Evolutionary conservation across 371 early-diverging fungal species (phyloP), one percentile per base, ranked within the genome.

Genomic region (Zychaea mexicana): DNA sequence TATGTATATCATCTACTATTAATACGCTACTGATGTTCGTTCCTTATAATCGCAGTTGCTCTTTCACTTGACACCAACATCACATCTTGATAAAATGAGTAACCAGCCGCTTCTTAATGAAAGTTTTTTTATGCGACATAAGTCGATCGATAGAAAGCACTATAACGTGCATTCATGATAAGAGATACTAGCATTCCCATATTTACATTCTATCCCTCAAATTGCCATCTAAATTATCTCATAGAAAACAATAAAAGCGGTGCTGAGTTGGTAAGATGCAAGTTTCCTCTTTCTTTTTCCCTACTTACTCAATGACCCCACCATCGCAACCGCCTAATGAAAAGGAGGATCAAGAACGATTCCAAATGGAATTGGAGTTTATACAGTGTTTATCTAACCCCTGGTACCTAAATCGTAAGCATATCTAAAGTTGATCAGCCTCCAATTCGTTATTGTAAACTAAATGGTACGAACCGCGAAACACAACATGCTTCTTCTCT

Each of bases 341-440:
- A 57, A 59, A 57, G 22, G 60, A 60, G 19, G 60, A 60, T n/a
- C 46, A 49, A 45, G 49, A 60, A 52, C 9, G 60, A 46, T 96
- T 95, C 68, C 88, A 91, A 67, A 86, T 94, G 19, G 98, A 97
- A 77, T 86, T 97, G 24, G 97, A 97, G 79, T 97, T 97, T 81
- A 85, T 97, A 15, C 96, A 95, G 74, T 94, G 94, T 61, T 78
- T 97, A 17, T 85, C 96, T n/a, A 97, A 96, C 75, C 97, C 97
- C 24, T 90, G 90, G 89, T 97, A 96, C 62, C 78, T 97, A 28
- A 93, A 95, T 72, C 88, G 89, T 90, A 84, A 56, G 79, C 64
- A 19, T n/a, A 22, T 19, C 5, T 8, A 31, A 32, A 22, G 8
- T 30, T 30, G 10, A 13, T 49, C n/a, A 22, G 7, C 38, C 38